Percentiles rank a stretch among this genome's conserved stretches.
Conservation (phyloP, 176 grass and related monocot genomes). For the Eragrostis curvula region DNA sequence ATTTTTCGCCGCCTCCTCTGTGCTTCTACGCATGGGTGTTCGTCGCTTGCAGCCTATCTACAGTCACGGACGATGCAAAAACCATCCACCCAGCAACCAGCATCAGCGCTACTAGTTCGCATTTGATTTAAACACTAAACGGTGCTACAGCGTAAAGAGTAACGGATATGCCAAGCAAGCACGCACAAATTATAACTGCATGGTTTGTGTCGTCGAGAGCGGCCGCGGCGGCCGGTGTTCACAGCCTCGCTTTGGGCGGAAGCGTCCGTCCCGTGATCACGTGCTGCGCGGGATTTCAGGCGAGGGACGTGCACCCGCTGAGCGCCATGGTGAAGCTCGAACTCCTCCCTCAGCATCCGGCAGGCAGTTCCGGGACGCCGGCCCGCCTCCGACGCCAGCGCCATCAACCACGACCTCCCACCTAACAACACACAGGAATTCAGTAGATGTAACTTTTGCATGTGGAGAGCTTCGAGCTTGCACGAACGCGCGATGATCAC, state of each 20-base stretch:
- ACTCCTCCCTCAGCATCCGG: constrained; percentile 84
- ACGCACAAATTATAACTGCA: too few species aligned
- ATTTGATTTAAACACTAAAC: too few species aligned
- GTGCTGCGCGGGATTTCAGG: constrained; percentile 76
- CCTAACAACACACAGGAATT: constrained; percentile 19
- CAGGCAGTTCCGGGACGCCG: constrained; percentile 72
- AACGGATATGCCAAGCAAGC: not conserved
- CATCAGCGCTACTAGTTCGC: not conserved
- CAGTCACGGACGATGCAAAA: not conserved
- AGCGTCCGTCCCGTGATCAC: constrained; percentile 61
- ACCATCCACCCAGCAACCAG: not conserved
- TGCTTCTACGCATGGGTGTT: too few species aligned
- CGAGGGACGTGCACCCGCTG: constrained; percentile 79
- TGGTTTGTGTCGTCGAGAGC: not conserved
- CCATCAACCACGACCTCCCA: constrained; percentile 86
- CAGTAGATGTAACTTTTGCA: not conserved
- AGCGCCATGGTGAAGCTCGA: constrained; percentile 82
- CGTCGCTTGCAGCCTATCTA: too few species aligned
- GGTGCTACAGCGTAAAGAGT: not conserved
- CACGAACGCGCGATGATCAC: not conserved
- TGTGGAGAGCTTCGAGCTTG: not conserved
- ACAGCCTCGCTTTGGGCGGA: constrained; percentile 53
- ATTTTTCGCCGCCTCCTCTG: too few species aligned
- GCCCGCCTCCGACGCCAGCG: constrained; percentile 72
- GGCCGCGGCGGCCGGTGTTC: not conserved